Base-by-base conservation (phyloP, 2,329 filamentous ascomycete species). In the Escovopsis sp. region DNA sequence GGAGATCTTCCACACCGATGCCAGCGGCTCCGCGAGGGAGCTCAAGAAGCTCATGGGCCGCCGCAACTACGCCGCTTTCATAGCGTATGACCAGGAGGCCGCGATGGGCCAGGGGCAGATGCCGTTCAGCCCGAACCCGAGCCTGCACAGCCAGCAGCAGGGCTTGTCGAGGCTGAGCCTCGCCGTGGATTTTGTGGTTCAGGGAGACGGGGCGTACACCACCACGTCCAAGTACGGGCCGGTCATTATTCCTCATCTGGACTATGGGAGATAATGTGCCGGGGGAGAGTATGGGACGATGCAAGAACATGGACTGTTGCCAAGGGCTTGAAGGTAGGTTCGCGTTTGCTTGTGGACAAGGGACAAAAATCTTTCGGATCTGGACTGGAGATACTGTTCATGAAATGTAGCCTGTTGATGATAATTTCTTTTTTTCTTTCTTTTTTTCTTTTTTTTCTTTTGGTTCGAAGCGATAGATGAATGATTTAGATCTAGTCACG, bases 1-100 rank as follows among this genome's bases (percentile, higher is more conserved):
- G 84, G 91, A 98, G 67, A 93, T 98, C 51, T 98, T 98, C 73
- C 86, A 91, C 55, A 85, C 82, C 7, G 91, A 98, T 53, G 86
- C 91, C 12, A 85, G 81, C 42, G 89, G 91, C n/a, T 69, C 77
- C 33, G 70, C 79, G 1, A 73, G 88, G 38, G 89, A 95, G 60
- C 71, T 88, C 56, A 88, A 88, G 66, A 84, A 89, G 56, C 73
- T 98, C 41, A 98, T 98, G 87, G 86, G 82, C 1, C 72, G 89
- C 36, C 72, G 91, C 45, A 96, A 95, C 58, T 98, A 96, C 56
- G 80, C 89, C 11, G 86, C 89, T 1, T 82, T 93, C 50, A 82
- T 96, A n/a, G 85, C 85, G 1, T 96, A 89, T 59, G 91, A 98
- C 58, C 86, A 89, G 0, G 87, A 94, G 47, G 72, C 79, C 40